Conservation (phyloP, 2,329 filamentous ascomycete genomes). For the Venturia carpophila region DNA sequence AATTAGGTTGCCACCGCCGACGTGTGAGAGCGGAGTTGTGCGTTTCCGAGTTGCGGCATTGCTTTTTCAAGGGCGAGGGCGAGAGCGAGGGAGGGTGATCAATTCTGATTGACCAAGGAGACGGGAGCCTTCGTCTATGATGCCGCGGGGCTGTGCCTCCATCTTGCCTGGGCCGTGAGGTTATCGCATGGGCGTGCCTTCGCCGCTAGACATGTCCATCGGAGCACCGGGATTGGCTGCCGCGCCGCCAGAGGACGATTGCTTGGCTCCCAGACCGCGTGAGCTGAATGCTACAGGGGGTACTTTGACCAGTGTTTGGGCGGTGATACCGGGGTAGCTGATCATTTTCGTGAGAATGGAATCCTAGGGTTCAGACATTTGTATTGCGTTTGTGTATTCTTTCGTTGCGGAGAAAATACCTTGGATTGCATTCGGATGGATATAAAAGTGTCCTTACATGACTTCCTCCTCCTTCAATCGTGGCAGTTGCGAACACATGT, state of each 20-base stretch:
- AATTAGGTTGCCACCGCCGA: slow-evolving; percentile 15
- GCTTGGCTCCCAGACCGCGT: slow-evolving; percentile 1
- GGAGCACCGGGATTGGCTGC: slow-evolving; percentile 2
- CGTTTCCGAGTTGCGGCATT: slow-evolving; percentile 13
- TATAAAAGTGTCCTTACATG: slow-evolving; percentile 16
- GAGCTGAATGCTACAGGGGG: background rate
- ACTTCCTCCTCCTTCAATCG: slow-evolving; percentile 13
- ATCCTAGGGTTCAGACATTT: background rate
- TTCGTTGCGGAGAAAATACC: slow-evolving; percentile 7
- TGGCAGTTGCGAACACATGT: slow-evolving; percentile 14
- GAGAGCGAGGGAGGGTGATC: slow-evolving; percentile 9
- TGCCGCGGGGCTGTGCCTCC: slow-evolving; percentile 7
- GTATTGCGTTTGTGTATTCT: slow-evolving; percentile 11
- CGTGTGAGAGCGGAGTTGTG: slow-evolving; percentile 11
- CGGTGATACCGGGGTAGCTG: background rate
- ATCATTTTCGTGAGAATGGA: slow-evolving; percentile 9
- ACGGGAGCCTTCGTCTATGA: slow-evolving; percentile 14
- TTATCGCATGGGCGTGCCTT: background rate
- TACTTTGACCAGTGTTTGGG: slow-evolving; percentile 9
- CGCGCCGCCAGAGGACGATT: background rate
- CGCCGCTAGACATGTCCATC: background rate
- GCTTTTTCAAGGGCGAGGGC: background rate
- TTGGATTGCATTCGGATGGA: slow-evolving; percentile 9
- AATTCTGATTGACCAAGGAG: slow-evolving; percentile 12
- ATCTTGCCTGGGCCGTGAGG: slow-evolving; percentile 16